Evolutionary conservation across 495 filamentous ascomycete species (phyloP).

Genomic region (Penicillium egyptiacum): DNA sequence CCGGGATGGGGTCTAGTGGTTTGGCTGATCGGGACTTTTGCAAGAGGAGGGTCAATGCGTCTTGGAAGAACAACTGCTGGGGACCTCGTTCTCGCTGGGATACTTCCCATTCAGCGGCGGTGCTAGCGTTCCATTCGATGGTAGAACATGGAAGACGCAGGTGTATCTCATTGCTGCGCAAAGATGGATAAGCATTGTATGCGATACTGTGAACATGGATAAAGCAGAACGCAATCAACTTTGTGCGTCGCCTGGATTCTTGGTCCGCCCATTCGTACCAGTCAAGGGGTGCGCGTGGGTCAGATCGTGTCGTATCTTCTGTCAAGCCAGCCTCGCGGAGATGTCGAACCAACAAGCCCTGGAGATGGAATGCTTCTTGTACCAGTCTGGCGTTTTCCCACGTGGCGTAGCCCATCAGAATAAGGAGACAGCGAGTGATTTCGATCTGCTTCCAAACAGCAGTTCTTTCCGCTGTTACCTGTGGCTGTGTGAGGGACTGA

Average conservation of each 20-base stretch:
- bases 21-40: conserved; percentile 33
- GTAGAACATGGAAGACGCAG: conserved; percentile 41
- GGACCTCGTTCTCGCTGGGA: conserved; percentile 33
- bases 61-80: conserved; percentile 42
- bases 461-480: conserved; percentile 11
- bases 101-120: conserved; percentile 35
- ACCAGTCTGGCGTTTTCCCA: conserved; percentile 42
- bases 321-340: conserved; percentile 36
- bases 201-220: conserved; percentile 43
- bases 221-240: conserved; percentile 42
- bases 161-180: conserved; percentile 42
- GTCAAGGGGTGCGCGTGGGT: conserved; percentile 27
- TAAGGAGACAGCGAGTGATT: conserved; percentile 37
- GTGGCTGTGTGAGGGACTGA: conserved; percentile 9
- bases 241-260: conserved; percentile 40
- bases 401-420: conserved; percentile 41
- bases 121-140: conserved; percentile 40
- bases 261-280: conserved; percentile 45
- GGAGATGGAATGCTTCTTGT: conserved; percentile 39
- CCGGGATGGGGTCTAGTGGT: conserved; percentile 35
- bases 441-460: conserved; percentile 31
- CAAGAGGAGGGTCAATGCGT: conserved; percentile 38
- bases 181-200: conserved; percentile 41
- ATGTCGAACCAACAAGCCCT: conserved; percentile 34
- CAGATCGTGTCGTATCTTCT: conserved; percentile 23